Evolutionary conservation across 495 filamentous ascomycete species (phyloP), one percentile per base, ranked within the genome.

Genomic region (Glutinoglossum americanum): DNA sequence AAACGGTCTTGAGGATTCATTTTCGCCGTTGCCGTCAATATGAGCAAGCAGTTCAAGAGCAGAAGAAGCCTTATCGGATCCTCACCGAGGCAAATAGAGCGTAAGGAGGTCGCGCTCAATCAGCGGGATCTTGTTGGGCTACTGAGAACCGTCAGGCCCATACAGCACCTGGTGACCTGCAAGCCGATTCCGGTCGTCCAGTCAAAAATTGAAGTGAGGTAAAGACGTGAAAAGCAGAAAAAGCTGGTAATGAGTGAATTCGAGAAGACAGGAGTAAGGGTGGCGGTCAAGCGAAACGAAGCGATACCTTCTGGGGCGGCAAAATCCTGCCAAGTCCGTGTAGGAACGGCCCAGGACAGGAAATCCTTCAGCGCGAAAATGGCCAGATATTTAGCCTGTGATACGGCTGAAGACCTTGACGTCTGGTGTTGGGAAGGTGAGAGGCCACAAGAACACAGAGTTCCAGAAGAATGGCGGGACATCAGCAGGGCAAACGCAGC

Each of bases 1-100:
- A 85, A 74, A 57, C 82, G 81, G 62, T 49, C 39, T n/a, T 58
- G 41, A 27, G 37, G 44, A 53, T 58, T 49, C 56, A 58, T 58
- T 17, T 47, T 49, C 41, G 48, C 11, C 15, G 30, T 39, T 33
- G 54, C 37, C 26, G 47, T 28, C 21, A 13, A 7, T 28, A n/a
- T 28, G 21, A 1, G 21, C 8, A 25, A 15, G 26, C 3, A 2
- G 23, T 1, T 19, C 15, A 28, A 10, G 49, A 53, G 26, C 19
- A 13, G 26, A 6, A 27, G n/a, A 53, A 53, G 49, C 23, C 25
- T 28, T 53, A 30, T 28, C 26, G 49, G 19, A 53, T 51, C 28
- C 11, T 19, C 15, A n/a, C 25, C 2, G 19, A 4, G 11, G 5
- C 1, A 13, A 17, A 27, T 5, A 30, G 25, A 53, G 28, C 28